A percentile compares a stretch with the other conserved stretches of the same genome.
Conservation (phyloP, 371 early-diverging fungal species). For the Syncephalis plumigaleata region DNA sequence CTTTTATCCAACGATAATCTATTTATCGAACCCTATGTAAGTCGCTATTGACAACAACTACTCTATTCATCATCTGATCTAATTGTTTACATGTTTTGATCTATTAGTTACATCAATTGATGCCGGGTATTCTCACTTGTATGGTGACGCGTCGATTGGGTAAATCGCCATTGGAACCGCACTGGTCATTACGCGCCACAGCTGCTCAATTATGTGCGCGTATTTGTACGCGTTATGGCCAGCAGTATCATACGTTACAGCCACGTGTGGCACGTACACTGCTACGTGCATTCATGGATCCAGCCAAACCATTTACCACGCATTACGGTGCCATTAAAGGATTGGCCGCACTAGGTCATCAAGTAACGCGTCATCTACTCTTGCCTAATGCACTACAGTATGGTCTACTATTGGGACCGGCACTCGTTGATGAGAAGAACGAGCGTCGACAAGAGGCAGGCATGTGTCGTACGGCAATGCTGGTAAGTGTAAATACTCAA, state of each 20-base stretch:
- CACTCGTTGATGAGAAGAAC: background rate
- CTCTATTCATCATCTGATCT: background rate
- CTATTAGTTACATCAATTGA: conserved; percentile 83
- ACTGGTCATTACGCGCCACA: conserved; percentile 65
- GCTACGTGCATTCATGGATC: conserved; percentile 75
- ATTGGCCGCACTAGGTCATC: conserved; percentile 53
- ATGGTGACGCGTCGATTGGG: conserved; percentile 78
- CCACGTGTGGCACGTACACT: conserved; percentile 79
- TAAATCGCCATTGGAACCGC: conserved; percentile 40
- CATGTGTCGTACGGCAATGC: background rate
- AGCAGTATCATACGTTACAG: conserved; percentile 68
- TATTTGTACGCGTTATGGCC: conserved; percentile 54
- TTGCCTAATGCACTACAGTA: conserved; percentile 60
- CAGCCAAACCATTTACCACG: conserved; percentile 55
- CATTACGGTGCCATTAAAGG: conserved; percentile 84
- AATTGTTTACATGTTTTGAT: background rate
- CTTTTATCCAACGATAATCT: conserved; percentile 81
- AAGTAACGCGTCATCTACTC: conserved; percentile 52
- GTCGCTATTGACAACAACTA: no score
- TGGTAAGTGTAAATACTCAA: background rate
- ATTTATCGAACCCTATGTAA: conserved; percentile 95
- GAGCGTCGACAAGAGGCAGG: background rate
- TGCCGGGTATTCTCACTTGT: conserved; percentile 92
- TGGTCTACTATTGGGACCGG: conserved; percentile 18
- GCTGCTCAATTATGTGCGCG: conserved; percentile 55